Conservation (phyloP, 768 basidiomycete species). For the Lactifluus volemus region DNA sequence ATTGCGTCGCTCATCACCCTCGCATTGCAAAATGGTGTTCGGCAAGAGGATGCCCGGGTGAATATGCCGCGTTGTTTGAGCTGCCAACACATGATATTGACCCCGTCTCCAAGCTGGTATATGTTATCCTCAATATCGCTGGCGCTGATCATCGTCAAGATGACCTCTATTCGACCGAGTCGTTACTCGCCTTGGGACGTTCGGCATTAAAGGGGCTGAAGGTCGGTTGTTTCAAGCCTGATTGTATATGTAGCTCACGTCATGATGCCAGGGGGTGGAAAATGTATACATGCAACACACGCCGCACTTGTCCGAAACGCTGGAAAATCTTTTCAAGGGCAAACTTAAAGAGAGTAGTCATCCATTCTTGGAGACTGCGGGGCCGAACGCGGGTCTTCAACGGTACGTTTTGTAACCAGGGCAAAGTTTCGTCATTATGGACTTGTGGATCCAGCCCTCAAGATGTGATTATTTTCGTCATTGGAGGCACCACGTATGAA, state of each 20-base stretch:
- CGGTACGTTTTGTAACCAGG: constrained; percentile 35
- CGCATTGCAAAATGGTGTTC: constrained; percentile 65
- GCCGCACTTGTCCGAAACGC: constrained; percentile 85
- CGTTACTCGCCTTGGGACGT: constrained; percentile 86
- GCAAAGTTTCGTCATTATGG: background rate
- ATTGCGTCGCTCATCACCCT: constrained; percentile 73
- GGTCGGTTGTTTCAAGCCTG: constrained; percentile 33
- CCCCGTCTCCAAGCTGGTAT: constrained; percentile 62
- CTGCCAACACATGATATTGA: background rate
- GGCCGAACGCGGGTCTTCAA: constrained; percentile 62
- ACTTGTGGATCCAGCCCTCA: constrained; percentile 56
- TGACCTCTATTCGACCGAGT: constrained; percentile 93
- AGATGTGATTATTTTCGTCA: constrained; percentile 93
- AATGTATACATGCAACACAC: constrained; percentile 98
- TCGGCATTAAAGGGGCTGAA: constrained; percentile 94
- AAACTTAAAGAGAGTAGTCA: constrained; percentile 81
- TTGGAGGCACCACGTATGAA: constrained; percentile 94
- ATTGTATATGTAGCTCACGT: constrained; percentile 8
- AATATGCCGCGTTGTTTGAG: constrained; percentile 13
- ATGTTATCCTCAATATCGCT: constrained; percentile 85
- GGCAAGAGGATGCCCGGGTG: constrained; percentile 68
- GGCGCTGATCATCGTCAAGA: constrained; percentile 96
- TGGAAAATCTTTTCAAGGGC: constrained; percentile 84
- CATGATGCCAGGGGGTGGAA: constrained; percentile 74
- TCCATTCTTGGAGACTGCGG: constrained; percentile 74